phyloP scores from a whole-genome alignment of 345 rosid genomes.

The Populus nigra region DNA sequence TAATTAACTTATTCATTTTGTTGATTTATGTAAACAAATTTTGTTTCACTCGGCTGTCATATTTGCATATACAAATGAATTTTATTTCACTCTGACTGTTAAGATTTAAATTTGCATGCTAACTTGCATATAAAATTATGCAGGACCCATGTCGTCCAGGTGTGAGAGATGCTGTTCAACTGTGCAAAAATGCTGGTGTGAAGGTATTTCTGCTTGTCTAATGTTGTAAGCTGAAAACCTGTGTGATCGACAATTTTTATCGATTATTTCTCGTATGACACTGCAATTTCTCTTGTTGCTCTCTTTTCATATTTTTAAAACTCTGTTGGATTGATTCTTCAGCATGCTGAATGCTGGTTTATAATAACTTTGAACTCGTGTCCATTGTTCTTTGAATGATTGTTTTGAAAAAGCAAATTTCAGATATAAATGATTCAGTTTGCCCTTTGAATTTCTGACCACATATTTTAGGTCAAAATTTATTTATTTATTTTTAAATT shows the following conservation, averaged over 20 bases:
- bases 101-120: not conserved
- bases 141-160: constrained; percentile 38
- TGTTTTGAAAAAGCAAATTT: not conserved
- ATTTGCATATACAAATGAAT: no score
- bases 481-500: not conserved
- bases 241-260: not conserved
- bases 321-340: not conserved
- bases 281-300: not conserved
- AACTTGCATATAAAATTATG: not conserved
- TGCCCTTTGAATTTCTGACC: not conserved
- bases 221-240: not conserved
- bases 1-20: not conserved
- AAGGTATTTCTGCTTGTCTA: constrained; percentile 20
- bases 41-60: not conserved
- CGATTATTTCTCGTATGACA: not conserved
- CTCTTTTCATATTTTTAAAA: not conserved
- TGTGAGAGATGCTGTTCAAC: constrained; percentile 29
- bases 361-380: not conserved
- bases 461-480: not conserved
- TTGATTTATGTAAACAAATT: not conserved
- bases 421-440: not conserved
- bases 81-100: not conserved
- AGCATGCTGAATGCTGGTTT: not conserved
- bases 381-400: not conserved
- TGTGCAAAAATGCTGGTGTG: constrained; percentile 36